Base-by-base conservation (phyloP, 495 filamentous ascomycete genomes). In the Annulohypoxylon stygium region DNA sequence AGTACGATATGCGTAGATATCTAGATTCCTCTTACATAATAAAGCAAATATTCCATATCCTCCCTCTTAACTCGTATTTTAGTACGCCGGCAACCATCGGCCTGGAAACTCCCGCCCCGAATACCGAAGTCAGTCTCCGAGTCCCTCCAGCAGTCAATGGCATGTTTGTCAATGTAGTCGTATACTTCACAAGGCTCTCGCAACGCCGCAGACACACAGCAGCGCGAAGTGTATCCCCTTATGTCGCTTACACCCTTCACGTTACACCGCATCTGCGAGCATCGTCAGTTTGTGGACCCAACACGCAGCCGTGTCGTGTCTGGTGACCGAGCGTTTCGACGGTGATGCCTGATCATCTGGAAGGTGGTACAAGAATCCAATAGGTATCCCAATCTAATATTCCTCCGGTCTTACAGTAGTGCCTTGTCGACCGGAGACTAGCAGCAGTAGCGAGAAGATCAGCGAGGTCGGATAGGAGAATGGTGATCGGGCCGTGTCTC, bases 241-340 rank as follows among this genome's bases (percentile, higher is more conserved):
- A n/a, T 69, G 53, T 45, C 18, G 64, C 70, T 65, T 73, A 69
- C 39, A 12, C 39, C 4, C 14, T 43, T 4, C 45, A 47, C 58
- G 70, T 73, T 73, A 65, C 70, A 73, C 64, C 53, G 64, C 65
- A 50, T 58, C 7, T 16, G 45, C 59, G 57, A 64, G 67, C 26
- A 26, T 18, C n/a, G 37, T 20, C 36, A 8, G 36, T 12, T n/a
- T 60, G 57, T 60, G 57, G 57, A 37, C 53, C 53, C 53, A 18
- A n/a, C 33, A 26, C 53, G 53, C 53, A 57, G 30, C 53, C 33
- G 53, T 57, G 2, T 33, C 53, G 1, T 16, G 14, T 36, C 12
- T 36, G 53, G 53, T 36, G 53, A 57, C 53, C 33, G 30, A 14
- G 16, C 10, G 14, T 30, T 30, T 53, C 20, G 14, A 43, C 39